Base-by-base conservation (phyloP, 2,329 filamentous ascomycete species). In the Fusarium praegraminearum region DNA sequence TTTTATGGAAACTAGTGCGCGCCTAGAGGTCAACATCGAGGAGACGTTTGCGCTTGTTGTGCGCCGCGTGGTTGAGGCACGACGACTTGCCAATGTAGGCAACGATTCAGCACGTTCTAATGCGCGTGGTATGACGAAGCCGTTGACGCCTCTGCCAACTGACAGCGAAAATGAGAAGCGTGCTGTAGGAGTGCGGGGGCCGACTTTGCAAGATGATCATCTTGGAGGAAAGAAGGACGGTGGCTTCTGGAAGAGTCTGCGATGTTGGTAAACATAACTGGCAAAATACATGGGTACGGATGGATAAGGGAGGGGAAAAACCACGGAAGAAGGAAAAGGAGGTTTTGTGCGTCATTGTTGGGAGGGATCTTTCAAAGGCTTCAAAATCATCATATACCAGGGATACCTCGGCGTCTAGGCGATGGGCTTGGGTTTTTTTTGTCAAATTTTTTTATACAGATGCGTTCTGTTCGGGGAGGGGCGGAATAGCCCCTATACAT, bases 1-100 rank as follows among this genome's bases (percentile, higher is more conserved):
- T 40, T 96, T 96, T 81, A 96, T 96, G 93, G 93, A 96, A 86
- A 96, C 93, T 67, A 93, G 91, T 75, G 93, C 93, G 7, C 83
- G 92, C 57, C 88, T 94, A 74, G 92, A 93, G 83, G 93, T 96
- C 70, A 96, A 96, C 78, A 93, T 96, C 67, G 93, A 96, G 79
- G 93, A 96, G 85, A 95, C 92, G 0, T 96, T 96, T 84, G 92
- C 91, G 36, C 84, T 90, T 40, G 87, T 90, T 62, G 86, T 90
- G 44, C 83, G 87, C 28, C 83, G 88, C 53, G 89, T 91, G 52
- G 83, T 87, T 47, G 88, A 90, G 81, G 82, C 82, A n/a, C 78
- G 87, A 22, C 78, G 81, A 16, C 78, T 84, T 45, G 86, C 86
- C 6, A 84, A 84, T 71, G 79, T 81, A 75, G 86, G 83, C 63